Evolutionary conservation across 2,329 filamentous ascomycete species (phyloP), one percentile per base, ranked within the genome.

Genomic region (Colletotrichum lupini): DNA sequence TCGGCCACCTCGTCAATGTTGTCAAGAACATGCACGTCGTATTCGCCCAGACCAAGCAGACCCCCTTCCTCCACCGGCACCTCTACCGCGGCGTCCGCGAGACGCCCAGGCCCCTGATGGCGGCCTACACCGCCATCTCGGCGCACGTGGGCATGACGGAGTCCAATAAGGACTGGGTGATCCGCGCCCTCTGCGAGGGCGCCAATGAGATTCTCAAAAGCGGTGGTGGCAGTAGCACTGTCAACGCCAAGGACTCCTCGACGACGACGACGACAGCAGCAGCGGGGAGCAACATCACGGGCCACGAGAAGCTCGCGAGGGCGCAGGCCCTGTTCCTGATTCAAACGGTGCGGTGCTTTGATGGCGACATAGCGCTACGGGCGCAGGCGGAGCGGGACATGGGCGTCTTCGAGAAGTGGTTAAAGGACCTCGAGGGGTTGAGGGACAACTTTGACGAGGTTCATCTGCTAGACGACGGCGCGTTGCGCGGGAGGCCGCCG

Each of bases 31-130:
- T 85, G 56, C 83, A 81, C 76, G 61, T 73, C 24, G 77, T 57
- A 60, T 86, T 83, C 77, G 80, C 83, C 16, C 78, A 77, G 35
- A 80, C 81, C 5, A 81, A 81, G 70, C 76, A 80, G 7, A 80
- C 84, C 24, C 81, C 84, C 37, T 87, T 85, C 75, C 79, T 87
- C 67, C 85, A 87, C 75, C 79, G 81, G 46, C 79, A 82, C 11
- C 80, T 87, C 22, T 87, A 87, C 79, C 77, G 80, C 58, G 75
- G 78, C 71, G 22, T 28, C 22, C 78, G 78, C 53, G 73, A 80
- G 22, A 80, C 85, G 24, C 85, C 85, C 28, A 80, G 79, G 26
- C 80, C 82, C 30, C 81, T 87, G 49, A 76, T 85, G 46, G 76
- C 82, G 6, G 83, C 81, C 58, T 87, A 84, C 69, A 81, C 84